phyloP scores from a whole-genome alignment of 1,284 basidiomycete genomes.

The Trametes hirsuta region DNA sequence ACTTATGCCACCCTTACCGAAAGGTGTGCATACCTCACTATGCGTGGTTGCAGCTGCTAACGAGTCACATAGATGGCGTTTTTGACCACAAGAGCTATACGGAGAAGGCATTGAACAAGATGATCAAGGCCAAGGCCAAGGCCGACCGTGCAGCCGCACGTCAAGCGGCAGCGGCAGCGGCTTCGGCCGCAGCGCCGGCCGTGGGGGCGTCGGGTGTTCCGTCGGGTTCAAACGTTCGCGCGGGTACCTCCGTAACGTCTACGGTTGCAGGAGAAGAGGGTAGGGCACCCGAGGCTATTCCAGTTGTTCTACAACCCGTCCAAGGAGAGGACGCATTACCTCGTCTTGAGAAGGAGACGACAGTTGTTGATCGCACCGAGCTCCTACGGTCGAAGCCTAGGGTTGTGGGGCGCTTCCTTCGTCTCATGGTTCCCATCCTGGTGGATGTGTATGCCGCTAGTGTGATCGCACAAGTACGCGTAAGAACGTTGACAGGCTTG shows the following conservation, averaged over 20 bases:
- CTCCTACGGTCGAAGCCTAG: constrained; percentile 74
- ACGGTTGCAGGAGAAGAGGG: constrained; percentile 35
- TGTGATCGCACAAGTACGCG: constrained; percentile 82
- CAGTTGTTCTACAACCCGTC: constrained; percentile 30
- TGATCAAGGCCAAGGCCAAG: constrained; percentile 79
- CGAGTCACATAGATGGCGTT: constrained; percentile 70
- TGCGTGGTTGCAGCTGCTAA: constrained; percentile 16
- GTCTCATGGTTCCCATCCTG: constrained; percentile 86
- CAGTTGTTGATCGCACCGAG: constrained; percentile 61
- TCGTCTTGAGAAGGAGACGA: constrained; percentile 39
- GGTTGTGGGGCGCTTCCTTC: constrained; percentile 84
- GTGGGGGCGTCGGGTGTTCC: too few relatives aligned
- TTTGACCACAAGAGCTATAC: constrained; percentile 92
- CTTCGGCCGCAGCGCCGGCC: constrained; percentile 22
- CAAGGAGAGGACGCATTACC: constrained; percentile 34
- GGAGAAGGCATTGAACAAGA: constrained; percentile 77
- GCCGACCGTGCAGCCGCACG: constrained; percentile 73
- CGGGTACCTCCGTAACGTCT: constrained; percentile 32
- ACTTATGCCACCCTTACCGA: constrained; percentile 87
- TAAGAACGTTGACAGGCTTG: constrained; percentile 85
- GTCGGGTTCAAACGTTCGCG: constrained; percentile 30
- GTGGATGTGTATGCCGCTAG: constrained; percentile 96
- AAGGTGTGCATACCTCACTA: constrained; percentile 55
- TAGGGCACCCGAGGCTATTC: constrained; percentile 25
- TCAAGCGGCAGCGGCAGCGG: constrained; percentile 43